phyloP scores from a whole-genome alignment of 441 rosid genomes.

The Bocquillonia castaneifolia region DNA sequence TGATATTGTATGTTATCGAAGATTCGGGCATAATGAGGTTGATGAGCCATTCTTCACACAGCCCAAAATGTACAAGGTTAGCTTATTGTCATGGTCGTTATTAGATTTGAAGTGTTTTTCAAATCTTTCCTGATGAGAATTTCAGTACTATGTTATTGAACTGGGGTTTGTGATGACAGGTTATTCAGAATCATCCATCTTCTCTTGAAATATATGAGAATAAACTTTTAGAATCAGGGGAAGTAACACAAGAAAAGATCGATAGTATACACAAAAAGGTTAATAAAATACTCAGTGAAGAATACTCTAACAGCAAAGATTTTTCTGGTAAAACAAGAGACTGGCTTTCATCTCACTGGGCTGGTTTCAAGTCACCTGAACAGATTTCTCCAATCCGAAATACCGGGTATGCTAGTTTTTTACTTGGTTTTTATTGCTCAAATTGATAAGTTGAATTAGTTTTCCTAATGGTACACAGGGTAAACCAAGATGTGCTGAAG shows the following conservation, averaged over 20 bases:
- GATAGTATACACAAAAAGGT: constrained; percentile 65
- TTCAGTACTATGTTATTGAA: too few species aligned
- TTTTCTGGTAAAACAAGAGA: constrained; percentile 76
- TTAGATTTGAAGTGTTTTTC: neutral
- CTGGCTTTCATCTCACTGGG: constrained; percentile 97
- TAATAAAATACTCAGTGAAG: constrained; percentile 72
- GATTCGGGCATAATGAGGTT: constrained; percentile 91
- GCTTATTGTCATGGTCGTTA: neutral
- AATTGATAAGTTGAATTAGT: too few species aligned
- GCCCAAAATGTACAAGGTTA: constrained; percentile 89
- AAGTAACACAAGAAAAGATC: constrained; percentile 63
- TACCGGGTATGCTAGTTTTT: constrained; percentile 64
- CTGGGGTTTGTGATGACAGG: constrained; percentile 48
- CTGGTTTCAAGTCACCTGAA: constrained; percentile 95
- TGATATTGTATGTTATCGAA: constrained; percentile 85
- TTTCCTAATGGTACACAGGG: constrained; percentile 46
- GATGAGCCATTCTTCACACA: constrained; percentile 96
- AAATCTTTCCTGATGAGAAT: neutral
- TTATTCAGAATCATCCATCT: constrained; percentile 81
- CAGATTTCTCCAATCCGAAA: constrained; percentile 88
- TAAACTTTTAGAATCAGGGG: constrained; percentile 70
- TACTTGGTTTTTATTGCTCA: too few species aligned
- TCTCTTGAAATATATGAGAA: constrained; percentile 71
- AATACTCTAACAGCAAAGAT: constrained; percentile 76
- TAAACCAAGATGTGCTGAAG: constrained; percentile 91